phyloP scores from a whole-genome alignment of 768 basidiomycete species.

The Russula abietina region DNA sequence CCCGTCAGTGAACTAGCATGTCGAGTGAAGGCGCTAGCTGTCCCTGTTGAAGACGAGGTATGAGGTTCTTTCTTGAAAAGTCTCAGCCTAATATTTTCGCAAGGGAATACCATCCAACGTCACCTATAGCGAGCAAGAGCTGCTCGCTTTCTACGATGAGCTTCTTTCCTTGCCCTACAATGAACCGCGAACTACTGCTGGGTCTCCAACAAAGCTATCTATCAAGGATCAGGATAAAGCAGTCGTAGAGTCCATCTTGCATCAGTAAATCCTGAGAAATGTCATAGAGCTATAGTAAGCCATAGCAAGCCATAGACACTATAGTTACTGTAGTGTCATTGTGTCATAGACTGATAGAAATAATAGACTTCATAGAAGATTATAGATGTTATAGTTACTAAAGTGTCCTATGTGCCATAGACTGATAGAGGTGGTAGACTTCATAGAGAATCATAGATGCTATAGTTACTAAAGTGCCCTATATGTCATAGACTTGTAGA shows the following conservation, averaged over 20 bases:
- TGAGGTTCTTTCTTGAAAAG: neutral
- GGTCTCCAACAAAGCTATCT: conserved; percentile 8
- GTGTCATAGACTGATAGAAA: no score
- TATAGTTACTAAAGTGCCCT: no score
- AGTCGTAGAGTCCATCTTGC: conserved; percentile 34
- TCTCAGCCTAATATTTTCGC: neutral
- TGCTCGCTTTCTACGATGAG: conserved; percentile 39
- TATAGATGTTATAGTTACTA: no score
- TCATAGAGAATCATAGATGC: no score
- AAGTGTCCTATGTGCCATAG: no score
- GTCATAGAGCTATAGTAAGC: no score
- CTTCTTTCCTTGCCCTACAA: conserved; percentile 31
- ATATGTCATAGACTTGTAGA: no score
- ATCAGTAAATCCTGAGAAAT: no score
- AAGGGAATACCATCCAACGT: conserved; percentile 1
- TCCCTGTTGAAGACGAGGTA: conserved; percentile 1
- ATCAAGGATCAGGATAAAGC: conserved; percentile 16
- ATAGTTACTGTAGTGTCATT: no score
- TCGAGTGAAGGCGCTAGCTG: conserved; percentile 19
- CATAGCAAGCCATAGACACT: no score
- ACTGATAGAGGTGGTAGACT: no score
- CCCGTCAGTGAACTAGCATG: conserved; percentile 9
- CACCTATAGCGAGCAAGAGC: conserved; percentile 34
- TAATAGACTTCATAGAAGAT: no score
- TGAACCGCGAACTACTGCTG: conserved; percentile 13